Base-by-base conservation (phyloP, 1,284 basidiomycete species). In the Binderoboletus segoi region DNA sequence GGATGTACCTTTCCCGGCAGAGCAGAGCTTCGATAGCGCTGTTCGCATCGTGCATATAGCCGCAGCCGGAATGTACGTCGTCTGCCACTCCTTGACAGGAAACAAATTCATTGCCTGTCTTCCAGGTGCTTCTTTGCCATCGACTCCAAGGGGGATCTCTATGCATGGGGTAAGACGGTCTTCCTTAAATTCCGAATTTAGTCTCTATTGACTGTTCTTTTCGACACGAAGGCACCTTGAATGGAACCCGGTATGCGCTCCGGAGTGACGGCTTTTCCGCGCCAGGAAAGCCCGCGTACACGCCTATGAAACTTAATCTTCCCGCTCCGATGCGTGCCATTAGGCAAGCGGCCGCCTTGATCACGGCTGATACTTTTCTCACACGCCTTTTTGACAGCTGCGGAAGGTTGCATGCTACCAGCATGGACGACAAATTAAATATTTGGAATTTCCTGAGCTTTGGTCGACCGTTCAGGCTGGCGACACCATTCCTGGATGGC, bases 101-200 rank as follows among this genome's bases (percentile, higher is more conserved):
- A 56, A 60, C 38, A 15, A 56, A 54, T 23, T 41, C 44, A 35
- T 56, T 11, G 43, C 6, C n/a, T 49, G 28, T 15, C 26, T 42
- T 32, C 32, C 56, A 91, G 89, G 90, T 90, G 86, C 35, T 92
- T 91, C 69, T 85, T 91, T 67, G 89, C 89, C 3, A 71, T 93
- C 44, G 91, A 93, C 70, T 86, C 86, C 3, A 74, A 82, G 50
- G 93, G 93, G 11, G 74, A 76, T 33, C 75, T 94, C 12, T 84
- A 88, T 72, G 90, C 90, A n/a, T 95, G 93, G 92, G 93, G 93
- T 90, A 68, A 59, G 76, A 55, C 6, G 12, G 15, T 40, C 24
- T 30, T 52, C 52, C 28, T 20, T 32, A 28, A n/a, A 26, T 30
- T 37, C 46, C 33, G 20, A 44, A 11, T 49, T 23, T 42, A 20